Base-by-base conservation (phyloP, 2,329 filamentous ascomycete species). In the Mycosphaerella sp. region DNA sequence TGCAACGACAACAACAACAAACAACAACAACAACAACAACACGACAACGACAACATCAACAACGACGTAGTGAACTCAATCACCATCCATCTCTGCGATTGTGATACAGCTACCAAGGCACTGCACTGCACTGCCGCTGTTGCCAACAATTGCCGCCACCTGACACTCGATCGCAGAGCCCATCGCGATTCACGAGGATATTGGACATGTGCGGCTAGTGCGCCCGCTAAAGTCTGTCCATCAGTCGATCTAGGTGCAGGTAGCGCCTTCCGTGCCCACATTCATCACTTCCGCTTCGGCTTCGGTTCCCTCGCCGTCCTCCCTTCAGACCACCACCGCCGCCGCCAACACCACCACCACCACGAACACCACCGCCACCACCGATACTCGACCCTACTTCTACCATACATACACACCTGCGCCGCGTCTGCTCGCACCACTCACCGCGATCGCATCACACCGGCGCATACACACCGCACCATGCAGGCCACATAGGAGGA, bases 151-250 rank as follows among this genome's bases (percentile, higher is more conserved):
- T 43, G 41, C 27, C 17, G 27, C 13, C 21, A 30, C 25, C 41
- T 40, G 44, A 47, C 27, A 32, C 44, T 32, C 44, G 44, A 48
- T 48, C 36, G 44, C 44, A 41, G 32, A 36, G 35, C 35, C 44
- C 13, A 16, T 18, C n/a, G 21, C 36, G 35, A 48, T 41, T 28
- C 44, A 21, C 16, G 27, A 14, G 13, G 44, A 14, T 17, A 41
- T 41, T 8, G 18, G 17, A 17, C 14, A 25, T 18, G 37, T 14
- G 36, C 37, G 8, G 14, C n/a, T 16, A 21, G 21, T 21, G 21
- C 21, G 21, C 21, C 21, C 21, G 21, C 21, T 21, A 21, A 21
- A 21, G 21, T 21, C 21, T 21, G 21, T 21, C 21, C 21, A 21
- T 21, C 21, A 21, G 4, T 21, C 21, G 21, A 21, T 21, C 21